Evolutionary conservation across 169 alveolate genomes (phyloP), one percentile per base, ranked within the genome.

Genomic region (Besnoitia besnoiti): DNA sequence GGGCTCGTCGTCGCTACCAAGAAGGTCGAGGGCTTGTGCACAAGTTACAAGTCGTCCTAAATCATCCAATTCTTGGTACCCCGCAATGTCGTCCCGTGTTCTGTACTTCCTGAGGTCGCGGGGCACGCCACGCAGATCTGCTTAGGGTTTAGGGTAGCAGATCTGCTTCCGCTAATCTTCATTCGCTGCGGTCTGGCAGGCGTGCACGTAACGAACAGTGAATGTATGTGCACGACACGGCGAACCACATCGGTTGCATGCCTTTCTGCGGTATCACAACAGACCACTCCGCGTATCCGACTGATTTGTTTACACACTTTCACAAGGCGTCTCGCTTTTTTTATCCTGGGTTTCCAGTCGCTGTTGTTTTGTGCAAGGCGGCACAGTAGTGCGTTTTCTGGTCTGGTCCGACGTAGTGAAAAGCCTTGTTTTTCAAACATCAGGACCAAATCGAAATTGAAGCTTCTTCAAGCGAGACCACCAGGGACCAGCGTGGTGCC

Each of bases 11-110:
- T 90, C 33, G 93, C 85, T n/a, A 90, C 93, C 2, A 46, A 85
- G 59, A 90, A 90, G 82, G 93, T 90, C 33, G 93, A 90, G 12
- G 93, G 93, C 50, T 85, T 90, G 59, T 90, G 93, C 93, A 76
- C 93, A 50, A 76, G 90, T 50, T 90, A 79, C 67, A 75, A 73
- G 85, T 21, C 85, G 19, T n/a, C n/a, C n/a, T 88, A 42, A 14
- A 47, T 55, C 73, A 2, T 33, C 0, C 3, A 55, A 10, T 16
- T 21, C 35, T 55, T 27, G 73, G 30, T 55, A 3, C 73, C 73
- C 27, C 0, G 73, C 27, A 55, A 2, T 55, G 24, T 14, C 55
- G 14, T 55, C 24, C 0, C 27, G 7, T 24, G 16, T 55, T 33
- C 73, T 55, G 35, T 55, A 21, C 33, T 55, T 24, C 73, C 0